phyloP scores from a whole-genome alignment of 2,329 filamentous ascomycete species.

The Colletotrichum sp. region DNA sequence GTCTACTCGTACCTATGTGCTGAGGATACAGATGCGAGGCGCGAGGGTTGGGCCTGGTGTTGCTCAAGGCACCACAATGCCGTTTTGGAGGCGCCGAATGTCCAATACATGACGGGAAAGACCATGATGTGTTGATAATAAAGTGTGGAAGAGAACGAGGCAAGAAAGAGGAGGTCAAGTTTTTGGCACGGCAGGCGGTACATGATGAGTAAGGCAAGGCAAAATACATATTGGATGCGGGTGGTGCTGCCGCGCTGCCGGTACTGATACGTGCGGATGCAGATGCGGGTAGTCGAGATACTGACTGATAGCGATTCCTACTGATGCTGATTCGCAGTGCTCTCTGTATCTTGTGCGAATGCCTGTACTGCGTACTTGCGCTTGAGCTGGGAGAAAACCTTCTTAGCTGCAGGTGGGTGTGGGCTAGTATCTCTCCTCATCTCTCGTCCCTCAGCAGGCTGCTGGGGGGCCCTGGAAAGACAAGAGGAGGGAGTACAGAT shows the following conservation, averaged over 20 bases:
- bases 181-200: not conserved
- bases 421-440: not conserved
- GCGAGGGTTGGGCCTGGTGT: not conserved
- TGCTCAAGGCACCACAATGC: not conserved
- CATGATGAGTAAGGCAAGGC: not conserved
- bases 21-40: not conserved
- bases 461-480: not conserved
- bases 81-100: not conserved
- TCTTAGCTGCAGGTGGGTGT: conserved; percentile 10
- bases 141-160: not conserved
- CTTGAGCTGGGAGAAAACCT: not conserved
- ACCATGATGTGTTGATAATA: not conserved
- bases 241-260: not conserved
- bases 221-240: not conserved
- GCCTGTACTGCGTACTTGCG: not conserved
- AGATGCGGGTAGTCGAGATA: not conserved
- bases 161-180: not conserved
- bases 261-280: not conserved
- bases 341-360: not conserved
- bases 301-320: not conserved
- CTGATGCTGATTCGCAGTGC: not conserved
- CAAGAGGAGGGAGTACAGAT: not conserved
- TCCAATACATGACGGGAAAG: not conserved
- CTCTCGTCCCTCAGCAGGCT: not conserved
- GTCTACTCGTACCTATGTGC: not conserved